A percentile compares a stretch with the other conserved stretches of the same genome.
Conservation (phyloP, 495 filamentous ascomycete genomes). For the Lepidopterella palustris region DNA sequence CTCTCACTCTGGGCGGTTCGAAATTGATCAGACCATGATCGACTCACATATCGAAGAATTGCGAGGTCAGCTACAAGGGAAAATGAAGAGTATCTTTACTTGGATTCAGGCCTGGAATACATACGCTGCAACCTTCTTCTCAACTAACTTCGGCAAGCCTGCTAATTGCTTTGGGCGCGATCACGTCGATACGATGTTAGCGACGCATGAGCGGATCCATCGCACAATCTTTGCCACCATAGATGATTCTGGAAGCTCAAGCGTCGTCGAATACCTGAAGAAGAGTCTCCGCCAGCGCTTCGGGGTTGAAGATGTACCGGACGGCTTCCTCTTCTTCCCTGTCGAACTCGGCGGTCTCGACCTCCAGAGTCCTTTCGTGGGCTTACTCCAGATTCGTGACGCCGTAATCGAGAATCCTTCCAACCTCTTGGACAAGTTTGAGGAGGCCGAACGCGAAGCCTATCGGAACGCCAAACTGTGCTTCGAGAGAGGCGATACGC, state of each 20-base stretch:
- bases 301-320: constrained; percentile 49
- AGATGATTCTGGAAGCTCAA: constrained; percentile 31
- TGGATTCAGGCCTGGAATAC: constrained; percentile 63
- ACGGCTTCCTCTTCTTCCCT: constrained; percentile 57
- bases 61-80: constrained; percentile 50
- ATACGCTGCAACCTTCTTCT: constrained; percentile 59
- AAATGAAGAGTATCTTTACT: constrained; percentile 50
- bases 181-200: constrained; percentile 59
- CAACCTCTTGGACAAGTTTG: constrained; percentile 41
- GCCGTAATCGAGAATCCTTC: constrained; percentile 36
- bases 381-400: constrained; percentile 26
- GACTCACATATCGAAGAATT: constrained; percentile 57
- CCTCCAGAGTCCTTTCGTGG: constrained; percentile 33
- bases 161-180: constrained; percentile 57
- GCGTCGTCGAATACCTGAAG: constrained; percentile 54
- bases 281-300: constrained; percentile 50
- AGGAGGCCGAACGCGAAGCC: constrained; percentile 38
- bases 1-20: constrained; percentile 47
- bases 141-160: constrained; percentile 58
- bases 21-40: constrained; percentile 58
- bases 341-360: constrained; percentile 34
- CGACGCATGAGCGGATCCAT: constrained; percentile 55
- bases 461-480: constrained; percentile 44
- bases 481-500: constrained; percentile 38
- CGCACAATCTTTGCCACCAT: constrained; percentile 44